These are phyloP conservation scores for Rachicladosporium sp. DNA, from an alignment of 2,329 filamentous ascomycete genomes.

Conservation along the genomic window DNA sequence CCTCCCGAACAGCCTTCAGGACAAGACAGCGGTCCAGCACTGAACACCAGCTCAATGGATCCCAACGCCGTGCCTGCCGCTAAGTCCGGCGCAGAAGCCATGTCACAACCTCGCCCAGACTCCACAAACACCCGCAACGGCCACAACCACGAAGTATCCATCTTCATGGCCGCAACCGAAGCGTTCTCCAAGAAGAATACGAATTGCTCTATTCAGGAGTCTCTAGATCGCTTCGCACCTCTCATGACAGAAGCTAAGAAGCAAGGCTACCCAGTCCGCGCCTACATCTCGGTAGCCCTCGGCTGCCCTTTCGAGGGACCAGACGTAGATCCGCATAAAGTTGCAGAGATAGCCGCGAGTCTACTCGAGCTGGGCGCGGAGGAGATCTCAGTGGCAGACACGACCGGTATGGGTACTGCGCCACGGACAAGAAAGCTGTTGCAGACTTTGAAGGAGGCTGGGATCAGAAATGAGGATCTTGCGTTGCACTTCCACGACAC, in stretches of 20 bases:
- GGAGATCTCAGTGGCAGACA: constrained; percentile 82
- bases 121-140: constrained; percentile 8
- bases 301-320: constrained; percentile 66
- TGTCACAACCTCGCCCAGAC: constrained; percentile 35
- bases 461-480: constrained; percentile 56
- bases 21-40: constrained; percentile 25
- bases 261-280: constrained; percentile 55
- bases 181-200: constrained; percentile 70
- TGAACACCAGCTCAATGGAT: constrained; percentile 31
- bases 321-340: constrained; percentile 45
- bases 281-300: constrained; percentile 69
- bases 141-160: constrained; percentile 52
- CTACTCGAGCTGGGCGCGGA: constrained; percentile 79
- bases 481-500: constrained; percentile 86
- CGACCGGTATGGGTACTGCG: constrained; percentile 81
- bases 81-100: constrained; percentile 23
- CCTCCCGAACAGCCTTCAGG: too few species aligned
- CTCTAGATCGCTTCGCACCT: constrained; percentile 55
- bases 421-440: constrained; percentile 54
- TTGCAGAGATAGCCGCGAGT: constrained; percentile 49
- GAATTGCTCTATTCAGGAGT: constrained; percentile 66
- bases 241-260: constrained; percentile 59
- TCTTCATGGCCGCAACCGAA: constrained; percentile 75
- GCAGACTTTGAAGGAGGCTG: constrained; percentile 51
- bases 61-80: constrained; percentile 31